Evolutionary conservation across 352 stramenopile genomes (phyloP).

Genomic region (Phytophthora sojae): DNA sequence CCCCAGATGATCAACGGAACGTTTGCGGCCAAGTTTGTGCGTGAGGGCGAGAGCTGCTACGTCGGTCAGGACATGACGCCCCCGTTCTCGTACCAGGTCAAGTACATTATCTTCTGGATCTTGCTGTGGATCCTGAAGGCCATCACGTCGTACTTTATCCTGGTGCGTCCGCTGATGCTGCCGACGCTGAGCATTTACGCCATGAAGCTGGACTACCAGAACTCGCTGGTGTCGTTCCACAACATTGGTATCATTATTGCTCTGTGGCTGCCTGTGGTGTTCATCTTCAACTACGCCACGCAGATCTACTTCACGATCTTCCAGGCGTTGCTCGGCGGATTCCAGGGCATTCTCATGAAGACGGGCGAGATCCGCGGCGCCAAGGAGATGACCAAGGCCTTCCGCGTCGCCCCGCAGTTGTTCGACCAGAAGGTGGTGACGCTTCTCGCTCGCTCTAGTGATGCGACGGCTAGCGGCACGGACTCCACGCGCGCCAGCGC

Average conservation of each 20-base stretch:
- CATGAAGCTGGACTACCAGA: constrained; percentile 75
- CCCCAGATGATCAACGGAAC: constrained; percentile 60
- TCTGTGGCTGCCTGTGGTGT: constrained; percentile 70
- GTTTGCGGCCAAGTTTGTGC: constrained; percentile 77
- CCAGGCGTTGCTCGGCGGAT: constrained; percentile 65
- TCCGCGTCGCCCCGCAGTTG: constrained; percentile 75
- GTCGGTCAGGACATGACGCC: constrained; percentile 72
- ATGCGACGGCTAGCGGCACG: constrained; percentile 53
- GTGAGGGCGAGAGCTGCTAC: constrained; percentile 78
- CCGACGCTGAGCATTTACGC: constrained; percentile 77
- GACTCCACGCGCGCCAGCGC: constrained; percentile 56
- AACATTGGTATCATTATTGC: constrained; percentile 77
- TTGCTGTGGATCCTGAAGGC: constrained; percentile 65
- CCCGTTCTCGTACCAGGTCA: constrained; percentile 61
- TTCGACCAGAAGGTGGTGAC: constrained; percentile 86
- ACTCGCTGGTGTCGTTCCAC: constrained; percentile 75
- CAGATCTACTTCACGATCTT: constrained; percentile 88
- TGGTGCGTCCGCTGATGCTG: constrained; percentile 70
- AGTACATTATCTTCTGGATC: constrained; percentile 76
- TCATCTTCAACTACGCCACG: constrained; percentile 84
- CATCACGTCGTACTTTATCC: constrained; percentile 70
- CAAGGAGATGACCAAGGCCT: constrained; percentile 81
- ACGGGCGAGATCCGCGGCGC: constrained; percentile 73
- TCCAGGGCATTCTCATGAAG: constrained; percentile 80
- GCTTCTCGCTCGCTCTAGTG: constrained; percentile 58